phyloP scores from a whole-genome alignment of 352 stramenopile genomes.

The Thalassiosira mediterranea region DNA sequence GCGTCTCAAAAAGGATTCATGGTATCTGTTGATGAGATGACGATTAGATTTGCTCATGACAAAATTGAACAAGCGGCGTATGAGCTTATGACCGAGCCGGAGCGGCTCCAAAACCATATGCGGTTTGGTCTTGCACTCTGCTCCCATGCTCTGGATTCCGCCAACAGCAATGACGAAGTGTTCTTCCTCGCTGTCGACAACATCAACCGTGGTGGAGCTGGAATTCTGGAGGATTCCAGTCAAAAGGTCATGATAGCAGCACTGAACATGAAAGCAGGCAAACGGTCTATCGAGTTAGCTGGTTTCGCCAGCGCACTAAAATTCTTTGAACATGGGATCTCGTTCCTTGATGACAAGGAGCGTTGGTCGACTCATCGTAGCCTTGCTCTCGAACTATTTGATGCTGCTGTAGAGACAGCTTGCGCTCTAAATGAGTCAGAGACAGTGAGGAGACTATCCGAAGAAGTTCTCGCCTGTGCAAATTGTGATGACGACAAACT shows the following conservation, averaged over 20 bases:
- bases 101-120: background rate
- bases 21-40: background rate
- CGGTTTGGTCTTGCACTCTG: slow-evolving; percentile 14
- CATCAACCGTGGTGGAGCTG: slow-evolving; percentile 30
- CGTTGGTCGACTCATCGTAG: slow-evolving; percentile 27
- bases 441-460: background rate
- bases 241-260: slow-evolving; percentile 27
- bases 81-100: slow-evolving; percentile 8
- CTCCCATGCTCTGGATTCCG: slow-evolving; percentile 7
- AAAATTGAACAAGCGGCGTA: slow-evolving; percentile 47
- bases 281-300: slow-evolving; percentile 19
- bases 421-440: slow-evolving; percentile 3
- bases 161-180: slow-evolving; percentile 17
- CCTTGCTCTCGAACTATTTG: slow-evolving; percentile 37
- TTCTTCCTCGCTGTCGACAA: slow-evolving; percentile 41
- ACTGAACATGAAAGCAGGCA: slow-evolving; percentile 48
- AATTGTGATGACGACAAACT: slow-evolving; percentile 31
- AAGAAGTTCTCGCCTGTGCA: slow-evolving; percentile 1
- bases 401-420: slow-evolving; percentile 25
- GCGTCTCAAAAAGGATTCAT: slow-evolving; percentile 22
- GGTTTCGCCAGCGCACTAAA: slow-evolving; percentile 26
- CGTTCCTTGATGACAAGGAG: slow-evolving; percentile 30
- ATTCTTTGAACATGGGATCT: slow-evolving; percentile 45
- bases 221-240: slow-evolving; percentile 9
- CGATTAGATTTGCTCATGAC: slow-evolving; percentile 38